Evolutionary conservation across 1,284 basidiomycete genomes (phyloP), one percentile per base, ranked within the genome.

Genomic region (Rhodotorula sp.): DNA sequence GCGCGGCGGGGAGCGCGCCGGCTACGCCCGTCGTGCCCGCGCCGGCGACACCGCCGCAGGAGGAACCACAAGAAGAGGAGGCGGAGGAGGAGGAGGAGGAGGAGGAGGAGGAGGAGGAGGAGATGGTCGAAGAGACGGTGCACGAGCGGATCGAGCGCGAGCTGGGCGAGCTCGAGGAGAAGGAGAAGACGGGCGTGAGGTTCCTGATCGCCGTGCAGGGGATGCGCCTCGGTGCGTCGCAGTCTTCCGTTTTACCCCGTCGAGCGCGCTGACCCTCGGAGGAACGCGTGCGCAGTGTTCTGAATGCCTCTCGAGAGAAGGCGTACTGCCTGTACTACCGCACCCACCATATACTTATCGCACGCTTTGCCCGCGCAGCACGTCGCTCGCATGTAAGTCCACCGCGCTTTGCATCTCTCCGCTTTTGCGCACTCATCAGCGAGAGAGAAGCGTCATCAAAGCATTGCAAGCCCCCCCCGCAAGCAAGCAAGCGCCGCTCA

Each of bases 111-210:
- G 53, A 59, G 36, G 58, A 61, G 12, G 55, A 61, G 2, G 67
- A 68, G 10, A 64, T 50, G 54, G 64, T 72, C 25, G 75, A 74
- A n/a, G 75, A 76, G 53, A 76, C 73, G 32, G 71, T 76, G 34
- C 71, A 75, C 25, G 73, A 76, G 54, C 65, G 73, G 29, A 76
- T 76, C 46, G 71, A 72, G 61, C 53, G 75, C 19, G 75, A 76
- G 53, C 46, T 76, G 61, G 63, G 65, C 55, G 73, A 76, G 58
- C 57, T 75, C 29, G 75, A 76, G 62, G 53, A 54, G 4, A 41
- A 61, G 27, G 54, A 25, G 27, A 6, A 48, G 39, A 72, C 70
- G 3, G 75, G 75, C 2, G 75, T 75, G 3, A 36, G 57, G 48
- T 76, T 75, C 61, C 21, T 72, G 27, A 61, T 69, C 21, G 75